These are phyloP conservation scores for Aureobasidium sp. DNA, from an alignment of 2,329 filamentous ascomycete genomes.

Conservation along the genomic window DNA sequence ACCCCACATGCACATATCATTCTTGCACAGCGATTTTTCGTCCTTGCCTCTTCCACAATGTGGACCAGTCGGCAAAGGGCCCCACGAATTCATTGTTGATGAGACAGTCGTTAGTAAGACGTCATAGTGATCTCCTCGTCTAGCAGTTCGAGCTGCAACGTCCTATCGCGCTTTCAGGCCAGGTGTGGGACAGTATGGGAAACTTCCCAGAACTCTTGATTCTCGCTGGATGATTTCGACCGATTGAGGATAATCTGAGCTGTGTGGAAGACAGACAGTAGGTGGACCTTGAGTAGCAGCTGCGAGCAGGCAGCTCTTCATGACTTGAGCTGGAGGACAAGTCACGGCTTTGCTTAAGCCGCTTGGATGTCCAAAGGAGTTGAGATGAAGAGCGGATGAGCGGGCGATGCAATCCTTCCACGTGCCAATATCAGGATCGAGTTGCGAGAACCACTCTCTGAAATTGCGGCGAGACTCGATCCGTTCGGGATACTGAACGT, in stretches of 20 bases:
- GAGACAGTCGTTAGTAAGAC: neutral
- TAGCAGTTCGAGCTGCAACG: neutral
- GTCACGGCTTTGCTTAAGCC: constrained; percentile 10
- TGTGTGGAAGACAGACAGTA: neutral
- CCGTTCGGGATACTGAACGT: neutral
- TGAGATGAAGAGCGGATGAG: constrained; percentile 5
- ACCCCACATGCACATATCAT: constrained; percentile 9
- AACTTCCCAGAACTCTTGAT: neutral
- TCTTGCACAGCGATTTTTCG: neutral
- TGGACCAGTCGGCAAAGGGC: neutral
- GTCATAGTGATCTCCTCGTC: neutral
- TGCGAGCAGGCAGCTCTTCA: constrained; percentile 5
- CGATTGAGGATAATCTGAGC: neutral
- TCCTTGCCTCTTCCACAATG: neutral
- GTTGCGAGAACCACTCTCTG: neutral
- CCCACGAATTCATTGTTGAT: neutral
- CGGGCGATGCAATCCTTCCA: constrained; percentile 12
- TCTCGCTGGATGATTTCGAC: neutral
- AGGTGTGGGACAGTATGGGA: constrained; percentile 13
- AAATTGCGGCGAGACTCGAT: neutral
- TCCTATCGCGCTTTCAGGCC: neutral
- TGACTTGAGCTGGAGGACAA: constrained; percentile 8
- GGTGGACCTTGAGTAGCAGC: constrained; percentile 7
- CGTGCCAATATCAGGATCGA: neutral
- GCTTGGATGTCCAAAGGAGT: neutral